Evolutionary conservation across 2,329 filamentous ascomycete genomes (phyloP), one percentile per base, ranked within the genome.

Genomic region (Aspergillus phoenicis): DNA sequence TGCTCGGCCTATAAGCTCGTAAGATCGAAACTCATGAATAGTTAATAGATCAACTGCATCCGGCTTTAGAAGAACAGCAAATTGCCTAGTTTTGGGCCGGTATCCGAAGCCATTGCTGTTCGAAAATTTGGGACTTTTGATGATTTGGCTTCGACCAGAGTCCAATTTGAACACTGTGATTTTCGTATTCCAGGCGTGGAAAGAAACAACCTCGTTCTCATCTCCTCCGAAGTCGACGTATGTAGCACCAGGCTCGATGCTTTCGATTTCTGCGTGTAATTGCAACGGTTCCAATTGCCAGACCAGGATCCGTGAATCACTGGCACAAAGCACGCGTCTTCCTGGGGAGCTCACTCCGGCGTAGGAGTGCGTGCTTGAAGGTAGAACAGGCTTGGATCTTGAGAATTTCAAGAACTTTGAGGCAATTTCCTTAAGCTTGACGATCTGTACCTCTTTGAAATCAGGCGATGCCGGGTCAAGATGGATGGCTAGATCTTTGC

Each of bases 121-220:
- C 8, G 75, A 69, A 36, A 73, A 76, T 59, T 80, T 80, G 1
- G 77, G 77, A 1, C 73, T 64, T 49, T 77, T 79, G 43, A 80
- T 77, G 28, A 78, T 64, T 20, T 72, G 73, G 56, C 71, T 77
- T 57, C 70, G 71, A 20, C 75, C 71, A 11, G 70, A 71, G 6
- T 72, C 69, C 17, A 80, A 57, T 26, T 69, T 72, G 53, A 76
- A 73, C 8, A 80, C 70, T 2, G 71, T 73, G 17, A 77, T 47
- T 61, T 77, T 78, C 2, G 73, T 75, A 54, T 77, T 74, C 72
- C 76, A 79, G 8, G 74, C 70, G 49, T 78, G 73, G 45, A 79
- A 77, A 5, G 75, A 67, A 45, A 80, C 69, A 4, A 78, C 54
- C 41, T 79, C 77, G 41, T 74, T 73, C 26, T 74, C 69, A 24